Evolutionary conservation across 352 stramenopile species (phyloP), one percentile per base, ranked within the genome.

Genomic region (Globisporangium lucens): DNA sequence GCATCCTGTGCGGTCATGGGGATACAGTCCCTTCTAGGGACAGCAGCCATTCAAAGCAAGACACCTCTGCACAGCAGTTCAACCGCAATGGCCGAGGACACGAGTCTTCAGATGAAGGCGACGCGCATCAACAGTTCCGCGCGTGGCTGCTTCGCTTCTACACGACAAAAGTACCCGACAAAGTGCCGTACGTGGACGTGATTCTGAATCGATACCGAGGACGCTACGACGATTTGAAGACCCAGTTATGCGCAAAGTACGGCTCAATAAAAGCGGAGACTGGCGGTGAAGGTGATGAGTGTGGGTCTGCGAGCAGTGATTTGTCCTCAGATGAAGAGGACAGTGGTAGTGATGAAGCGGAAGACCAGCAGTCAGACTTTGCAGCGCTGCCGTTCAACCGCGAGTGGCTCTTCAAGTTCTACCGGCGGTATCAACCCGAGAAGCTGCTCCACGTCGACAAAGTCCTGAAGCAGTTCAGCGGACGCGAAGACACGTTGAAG

Each of bases 401-500:
- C 12, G 56, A 64, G 35, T 92, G 84, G 84, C 62, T 92, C 27
- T 33, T 75, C 61, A 75, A 57, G 33, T 90, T 90, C 68, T 92
- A 92, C 52, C 57, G 62, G 33, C 43, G 70, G n/a, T 61, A 85
- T 30, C 79, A 92, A 20, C 82, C 79, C 56, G 76, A 75, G 7
- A 90, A 89, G 52, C 30, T 85, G 1, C 15, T 63, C 6, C 74
- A 85, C 41, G 66, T 83, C 1, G 79, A 86, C 55, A 72, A 71
- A 56, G 76, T 92, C 29, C 65, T 92, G 15, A 71, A 82, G 13
- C 81, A 89, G 46, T 92, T 90, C 66, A 76, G 73, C 15, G 80
- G 79, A 4, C 74, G 84, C 55, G 82, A 90, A 76, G 82, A 90
- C 22, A 76, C 73, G 15, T 75, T 92, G 7, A 83, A 89, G 62